Percentiles rank a stretch among this genome's conserved stretches.
These are phyloP conservation scores for Leccinum arenicola DNA, from an alignment of 768 basidiomycete species.

Conservation along the genomic window DNA sequence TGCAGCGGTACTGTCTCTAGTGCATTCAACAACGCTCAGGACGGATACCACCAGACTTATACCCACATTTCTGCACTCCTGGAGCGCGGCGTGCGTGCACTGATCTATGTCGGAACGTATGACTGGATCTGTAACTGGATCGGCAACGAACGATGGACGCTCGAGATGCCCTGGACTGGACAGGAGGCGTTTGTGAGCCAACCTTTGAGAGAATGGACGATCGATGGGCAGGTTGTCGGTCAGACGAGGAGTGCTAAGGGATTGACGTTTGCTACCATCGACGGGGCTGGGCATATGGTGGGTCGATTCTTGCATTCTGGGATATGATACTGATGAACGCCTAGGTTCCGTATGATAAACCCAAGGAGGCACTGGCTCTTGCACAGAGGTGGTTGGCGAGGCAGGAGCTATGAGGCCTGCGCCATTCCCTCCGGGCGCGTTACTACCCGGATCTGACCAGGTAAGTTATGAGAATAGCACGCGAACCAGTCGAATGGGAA, in stretches of 20 bases:
- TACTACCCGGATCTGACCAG: no score
- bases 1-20: constrained; percentile 41
- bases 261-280: constrained; percentile 66
- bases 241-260: constrained; percentile 54
- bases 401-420: constrained; percentile 16
- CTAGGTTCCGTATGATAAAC: constrained; percentile 64
- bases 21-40: constrained; percentile 48
- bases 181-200: constrained; percentile 45
- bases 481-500: no score
- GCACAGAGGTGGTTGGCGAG: constrained; percentile 47
- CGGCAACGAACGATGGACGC: constrained; percentile 75
- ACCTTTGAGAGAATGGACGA: constrained; percentile 57
- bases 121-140: constrained; percentile 83
- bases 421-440: background rate
- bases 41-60: constrained; percentile 33
- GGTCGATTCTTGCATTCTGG: constrained; percentile 4
- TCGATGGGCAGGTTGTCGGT: constrained; percentile 47
- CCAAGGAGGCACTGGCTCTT: constrained; percentile 49
- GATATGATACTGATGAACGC: constrained; percentile 1
- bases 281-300: constrained; percentile 78
- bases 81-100: constrained; percentile 70
- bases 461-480: no score
- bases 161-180: constrained; percentile 72
- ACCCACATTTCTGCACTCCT: constrained; percentile 50
- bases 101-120: constrained; percentile 74